Percentiles rank a stretch among this genome's conserved stretches.
Conservation (phyloP, 768 basidiomycete genomes). For the Collybia sp. region DNA sequence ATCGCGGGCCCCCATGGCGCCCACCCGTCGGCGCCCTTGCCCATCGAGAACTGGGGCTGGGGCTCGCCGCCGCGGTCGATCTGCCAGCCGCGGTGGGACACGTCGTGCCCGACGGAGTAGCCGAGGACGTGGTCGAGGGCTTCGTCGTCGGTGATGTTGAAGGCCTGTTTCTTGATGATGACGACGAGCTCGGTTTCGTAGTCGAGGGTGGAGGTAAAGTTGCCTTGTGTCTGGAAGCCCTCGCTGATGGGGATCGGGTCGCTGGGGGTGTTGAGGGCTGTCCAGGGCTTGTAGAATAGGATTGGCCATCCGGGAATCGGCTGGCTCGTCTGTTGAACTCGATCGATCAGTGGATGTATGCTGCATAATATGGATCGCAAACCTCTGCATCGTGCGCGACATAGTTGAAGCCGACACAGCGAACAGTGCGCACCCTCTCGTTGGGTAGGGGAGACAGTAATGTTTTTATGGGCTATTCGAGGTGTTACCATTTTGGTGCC, state of each 20-base stretch:
- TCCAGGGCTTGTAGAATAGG: constrained; percentile 23
- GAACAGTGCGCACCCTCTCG: constrained; percentile 19
- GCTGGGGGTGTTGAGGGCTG: constrained; percentile 20
- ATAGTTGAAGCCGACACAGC: constrained; percentile 26
- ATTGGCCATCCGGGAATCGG: constrained; percentile 17
- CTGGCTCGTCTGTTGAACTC: constrained; percentile 13
- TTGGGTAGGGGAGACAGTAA: constrained; percentile 22
- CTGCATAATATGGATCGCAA: neutral
- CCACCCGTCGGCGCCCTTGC: constrained; percentile 38
- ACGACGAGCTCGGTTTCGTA: constrained; percentile 38
- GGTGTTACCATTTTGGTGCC: neutral
- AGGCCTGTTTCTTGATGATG: constrained; percentile 35
- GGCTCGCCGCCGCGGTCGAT: constrained; percentile 36
- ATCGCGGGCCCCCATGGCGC: constrained; percentile 36
- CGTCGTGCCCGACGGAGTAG: constrained; percentile 34
- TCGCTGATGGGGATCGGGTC: constrained; percentile 20
- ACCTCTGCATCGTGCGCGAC: constrained; percentile 19
- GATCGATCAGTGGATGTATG: neutral
- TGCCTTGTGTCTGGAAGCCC: constrained; percentile 33
- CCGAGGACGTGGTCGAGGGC: constrained; percentile 38
- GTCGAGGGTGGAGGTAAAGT: constrained; percentile 36
- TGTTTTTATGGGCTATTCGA: constrained; percentile 15
- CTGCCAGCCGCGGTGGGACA: constrained; percentile 40
- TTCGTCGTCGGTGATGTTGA: constrained; percentile 36
- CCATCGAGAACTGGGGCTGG: constrained; percentile 38